Conservation (phyloP, 768 basidiomycete genomes). For the Psilocybe sp. region DNA sequence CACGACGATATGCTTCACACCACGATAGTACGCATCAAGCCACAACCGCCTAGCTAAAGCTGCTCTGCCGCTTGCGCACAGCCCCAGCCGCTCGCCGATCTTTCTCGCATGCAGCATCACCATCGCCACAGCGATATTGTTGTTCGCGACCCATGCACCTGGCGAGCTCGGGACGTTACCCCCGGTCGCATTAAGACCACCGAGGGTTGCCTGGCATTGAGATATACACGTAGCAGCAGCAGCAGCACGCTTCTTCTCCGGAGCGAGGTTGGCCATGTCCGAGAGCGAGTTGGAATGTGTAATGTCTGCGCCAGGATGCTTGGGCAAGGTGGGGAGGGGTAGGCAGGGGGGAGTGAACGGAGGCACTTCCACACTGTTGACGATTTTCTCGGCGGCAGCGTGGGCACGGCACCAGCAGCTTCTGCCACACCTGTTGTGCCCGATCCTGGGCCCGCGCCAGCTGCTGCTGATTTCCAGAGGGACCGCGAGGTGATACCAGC, state of each 20-base stretch:
- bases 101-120: constrained; percentile 74
- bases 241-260: constrained; percentile 26
- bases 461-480: too few species aligned
- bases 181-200: too few species aligned
- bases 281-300: constrained; percentile 36
- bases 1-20: too few species aligned
- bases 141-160: constrained; percentile 78
- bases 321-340: constrained; percentile 69
- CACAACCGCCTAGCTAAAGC: constrained; percentile 84
- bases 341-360: constrained; percentile 73
- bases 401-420: too few species aligned
- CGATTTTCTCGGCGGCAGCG: background rate
- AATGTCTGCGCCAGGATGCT: constrained; percentile 43
- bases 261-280: constrained; percentile 40
- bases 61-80: constrained; percentile 78
- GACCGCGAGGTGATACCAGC: too few species aligned
- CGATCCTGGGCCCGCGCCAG: too few species aligned
- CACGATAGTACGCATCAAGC: constrained; percentile 50
- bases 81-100: constrained; percentile 61
- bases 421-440: too few species aligned
- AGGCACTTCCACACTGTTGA: constrained; percentile 39
- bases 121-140: constrained; percentile 54
- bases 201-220: too few species aligned
- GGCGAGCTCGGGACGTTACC: too few species aligned
- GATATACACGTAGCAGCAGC: constrained; percentile 29